Conservation (phyloP, 2,329 filamentous ascomycete species). For the Clathrospora elynae region DNA sequence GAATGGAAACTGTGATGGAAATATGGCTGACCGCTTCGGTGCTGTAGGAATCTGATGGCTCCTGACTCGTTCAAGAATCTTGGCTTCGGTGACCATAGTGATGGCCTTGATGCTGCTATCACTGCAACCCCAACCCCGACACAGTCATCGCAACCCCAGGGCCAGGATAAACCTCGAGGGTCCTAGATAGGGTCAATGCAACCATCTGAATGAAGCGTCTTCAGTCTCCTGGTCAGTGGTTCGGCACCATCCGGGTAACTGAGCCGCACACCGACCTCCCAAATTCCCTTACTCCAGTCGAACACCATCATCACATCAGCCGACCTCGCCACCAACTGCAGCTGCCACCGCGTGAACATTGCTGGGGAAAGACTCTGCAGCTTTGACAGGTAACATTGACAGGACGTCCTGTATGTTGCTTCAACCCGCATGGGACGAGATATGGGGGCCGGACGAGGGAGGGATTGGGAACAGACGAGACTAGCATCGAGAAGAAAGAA, state of each 20-base stretch:
- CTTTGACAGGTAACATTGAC: conserved; percentile 37
- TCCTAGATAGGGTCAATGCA: conserved; percentile 25
- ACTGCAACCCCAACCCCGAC: conserved; percentile 36
- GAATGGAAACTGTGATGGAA: conserved; percentile 11
- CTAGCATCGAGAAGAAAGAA: conserved; percentile 3
- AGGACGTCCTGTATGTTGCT: conserved; percentile 13
- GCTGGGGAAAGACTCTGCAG: conserved; percentile 15
- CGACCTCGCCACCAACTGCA: conserved; percentile 10
- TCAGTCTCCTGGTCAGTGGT: conserved; percentile 22
- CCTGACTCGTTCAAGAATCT: conserved; percentile 94
- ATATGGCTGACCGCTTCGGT: conserved; percentile 27
- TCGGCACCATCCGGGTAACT: conserved; percentile 40
- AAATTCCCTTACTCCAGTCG: conserved; percentile 12
- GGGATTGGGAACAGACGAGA: conserved; percentile 6
- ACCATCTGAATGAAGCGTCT: conserved; percentile 28
- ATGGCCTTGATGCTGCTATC: conserved; percentile 24
- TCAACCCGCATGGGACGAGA: conserved; percentile 3
- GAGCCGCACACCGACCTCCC: conserved; percentile 17
- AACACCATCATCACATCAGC: conserved; percentile 12
- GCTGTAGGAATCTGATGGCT: conserved; percentile 82
- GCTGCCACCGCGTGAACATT: conserved; percentile 3
- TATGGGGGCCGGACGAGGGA: conserved; percentile 12
- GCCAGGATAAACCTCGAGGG: conserved; percentile 30
- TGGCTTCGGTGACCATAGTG: conserved; percentile 69
- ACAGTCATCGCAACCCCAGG: conserved; percentile 29